phyloP scores from a whole-genome alignment of 257 asterid genomes.

The Solanum rostratum region DNA sequence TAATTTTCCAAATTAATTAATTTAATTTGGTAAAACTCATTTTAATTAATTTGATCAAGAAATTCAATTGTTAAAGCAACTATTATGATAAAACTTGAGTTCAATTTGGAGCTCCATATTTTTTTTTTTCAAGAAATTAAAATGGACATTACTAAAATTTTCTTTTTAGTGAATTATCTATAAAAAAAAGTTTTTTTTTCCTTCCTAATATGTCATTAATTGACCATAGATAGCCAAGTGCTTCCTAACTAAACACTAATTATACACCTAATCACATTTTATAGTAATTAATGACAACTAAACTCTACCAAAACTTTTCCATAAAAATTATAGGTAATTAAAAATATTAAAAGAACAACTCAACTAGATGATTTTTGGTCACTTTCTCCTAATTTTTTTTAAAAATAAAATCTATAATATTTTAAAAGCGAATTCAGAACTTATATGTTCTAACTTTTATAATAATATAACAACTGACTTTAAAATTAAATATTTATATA shows the following conservation, averaged over 20 bases:
- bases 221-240: background rate
- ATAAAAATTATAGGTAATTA: background rate
- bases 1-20: too few species aligned
- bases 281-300: background rate
- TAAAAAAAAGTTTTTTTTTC: background rate
- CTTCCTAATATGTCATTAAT: background rate
- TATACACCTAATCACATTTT: background rate
- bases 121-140: too few species aligned
- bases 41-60: background rate
- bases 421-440: background rate
- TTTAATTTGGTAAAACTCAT: too few species aligned
- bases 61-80: too few species aligned
- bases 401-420: background rate
- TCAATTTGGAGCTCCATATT: too few species aligned
- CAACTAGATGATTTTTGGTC: background rate
- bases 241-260: background rate
- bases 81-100: too few species aligned
- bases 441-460: background rate
- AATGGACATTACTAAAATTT: background rate
- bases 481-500: background rate
- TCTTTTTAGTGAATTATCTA: background rate
- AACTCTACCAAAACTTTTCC: background rate
- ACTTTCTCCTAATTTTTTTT: background rate
- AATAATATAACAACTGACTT: background rate
- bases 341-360: background rate